A percentile compares a stretch with the other conserved stretches of the same genome.
Conservation (phyloP, 2,329 filamentous ascomycete genomes). For the Zymoseptoria brevis region DNA sequence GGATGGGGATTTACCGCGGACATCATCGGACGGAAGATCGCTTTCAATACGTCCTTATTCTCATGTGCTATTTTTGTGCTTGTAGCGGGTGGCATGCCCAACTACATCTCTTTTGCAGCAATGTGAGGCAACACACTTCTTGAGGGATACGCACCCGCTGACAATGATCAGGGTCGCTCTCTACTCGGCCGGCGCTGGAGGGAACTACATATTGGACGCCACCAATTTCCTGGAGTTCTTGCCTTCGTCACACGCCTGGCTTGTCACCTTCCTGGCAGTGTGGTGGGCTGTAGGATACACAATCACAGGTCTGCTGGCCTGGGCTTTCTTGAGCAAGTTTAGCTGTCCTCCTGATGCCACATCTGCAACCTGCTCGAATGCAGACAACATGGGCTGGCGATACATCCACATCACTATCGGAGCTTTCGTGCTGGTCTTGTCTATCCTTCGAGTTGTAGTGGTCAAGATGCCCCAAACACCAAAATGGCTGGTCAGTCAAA, state of each 20-base stretch:
- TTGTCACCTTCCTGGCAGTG: slow-evolving; percentile 74
- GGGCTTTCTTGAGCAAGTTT: slow-evolving; percentile 20
- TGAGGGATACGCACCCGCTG: background rate
- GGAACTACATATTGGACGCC: slow-evolving; percentile 71
- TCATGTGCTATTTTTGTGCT: slow-evolving; percentile 65
- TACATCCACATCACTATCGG: slow-evolving; percentile 66
- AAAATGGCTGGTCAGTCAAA: slow-evolving; percentile 19
- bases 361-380: slow-evolving; percentile 15
- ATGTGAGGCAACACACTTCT: background rate
- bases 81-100: slow-evolving; percentile 57
- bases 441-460: slow-evolving; percentile 66
- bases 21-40: slow-evolving; percentile 66
- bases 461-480: slow-evolving; percentile 81
- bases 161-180: background rate
- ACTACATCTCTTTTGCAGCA: slow-evolving; percentile 45
- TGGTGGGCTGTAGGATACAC: slow-evolving; percentile 85
- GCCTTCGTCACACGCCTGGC: slow-evolving; percentile 55
- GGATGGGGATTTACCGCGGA: slow-evolving; percentile 56
- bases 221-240: slow-evolving; percentile 78
- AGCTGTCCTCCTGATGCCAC: background rate
- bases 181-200: slow-evolving; percentile 31
- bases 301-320: slow-evolving; percentile 49
- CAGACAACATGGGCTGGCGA: slow-evolving; percentile 65
- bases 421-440: slow-evolving; percentile 66
- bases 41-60: slow-evolving; percentile 73